Conservation (phyloP, 2,329 filamentous ascomycete genomes). For the Hypoxylon sp. region DNA sequence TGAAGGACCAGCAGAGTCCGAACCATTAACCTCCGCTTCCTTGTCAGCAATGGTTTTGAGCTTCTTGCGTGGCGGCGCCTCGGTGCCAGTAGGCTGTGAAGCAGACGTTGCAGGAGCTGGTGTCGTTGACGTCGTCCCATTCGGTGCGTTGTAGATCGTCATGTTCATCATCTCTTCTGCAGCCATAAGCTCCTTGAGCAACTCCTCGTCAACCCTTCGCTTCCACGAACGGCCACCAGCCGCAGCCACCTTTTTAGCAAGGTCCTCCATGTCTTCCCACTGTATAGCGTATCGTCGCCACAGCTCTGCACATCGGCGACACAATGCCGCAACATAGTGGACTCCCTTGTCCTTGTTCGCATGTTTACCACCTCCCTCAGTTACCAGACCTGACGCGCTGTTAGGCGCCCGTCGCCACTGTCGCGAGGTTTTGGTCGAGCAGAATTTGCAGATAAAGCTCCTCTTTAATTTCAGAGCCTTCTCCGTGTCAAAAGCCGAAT, state of each 20-base stretch:
- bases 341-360: slow-evolving; percentile 86
- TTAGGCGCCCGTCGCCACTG: slow-evolving; percentile 94
- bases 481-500: slow-evolving; percentile 92
- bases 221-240: slow-evolving; percentile 87
- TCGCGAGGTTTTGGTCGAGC: slow-evolving; percentile 79
- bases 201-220: slow-evolving; percentile 90
- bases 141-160: slow-evolving; percentile 56
- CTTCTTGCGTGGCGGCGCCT: slow-evolving; percentile 73
- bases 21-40: slow-evolving; percentile 61
- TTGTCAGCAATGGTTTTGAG: slow-evolving; percentile 68
- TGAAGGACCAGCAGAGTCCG: slow-evolving; percentile 60
- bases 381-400: slow-evolving; percentile 76
- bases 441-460: slow-evolving; percentile 94
- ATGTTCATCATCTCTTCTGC: slow-evolving; percentile 71
- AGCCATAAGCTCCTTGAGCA: slow-evolving; percentile 77
- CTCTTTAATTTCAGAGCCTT: slow-evolving; percentile 86
- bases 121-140: slow-evolving; percentile 45
- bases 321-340: slow-evolving; percentile 84
- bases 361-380: slow-evolving; percentile 72
- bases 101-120: slow-evolving; percentile 51
- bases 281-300: slow-evolving; percentile 97
- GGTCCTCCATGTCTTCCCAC: slow-evolving; percentile 93
- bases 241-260: slow-evolving; percentile 86
- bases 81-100: slow-evolving; percentile 53
- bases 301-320: slow-evolving; percentile 88